phyloP scores from a whole-genome alignment of 257 asterid genomes.

The Solanum boliviense region DNA sequence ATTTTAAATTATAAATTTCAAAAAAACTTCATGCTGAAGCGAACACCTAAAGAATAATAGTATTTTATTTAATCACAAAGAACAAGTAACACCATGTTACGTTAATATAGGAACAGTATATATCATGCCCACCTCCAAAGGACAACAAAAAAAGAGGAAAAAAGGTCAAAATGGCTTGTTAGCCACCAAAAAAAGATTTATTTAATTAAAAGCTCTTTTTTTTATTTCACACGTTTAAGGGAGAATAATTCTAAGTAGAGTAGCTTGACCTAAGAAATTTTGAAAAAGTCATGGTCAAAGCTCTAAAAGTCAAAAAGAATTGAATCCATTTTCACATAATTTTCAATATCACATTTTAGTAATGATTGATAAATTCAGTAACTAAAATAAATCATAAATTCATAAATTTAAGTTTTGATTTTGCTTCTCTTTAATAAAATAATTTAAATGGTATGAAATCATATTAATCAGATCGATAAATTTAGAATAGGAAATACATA shows the following conservation, averaged over 20 bases:
- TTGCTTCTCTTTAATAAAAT: background rate
- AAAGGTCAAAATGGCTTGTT: background rate
- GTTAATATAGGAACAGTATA: background rate
- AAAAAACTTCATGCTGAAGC: background rate
- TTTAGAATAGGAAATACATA: background rate
- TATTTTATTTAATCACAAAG: background rate
- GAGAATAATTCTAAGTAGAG: background rate
- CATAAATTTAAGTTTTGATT: background rate
- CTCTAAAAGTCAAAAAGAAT: background rate
- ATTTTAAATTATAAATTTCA: too few species aligned
- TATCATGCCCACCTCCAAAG: background rate
- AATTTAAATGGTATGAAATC: rapidly evolving
- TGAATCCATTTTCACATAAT: background rate
- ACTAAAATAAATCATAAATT: background rate
- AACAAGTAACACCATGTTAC: background rate
- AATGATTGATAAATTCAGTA: background rate
- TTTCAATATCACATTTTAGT: background rate
- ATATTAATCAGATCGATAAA: background rate
- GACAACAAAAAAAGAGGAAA: background rate
- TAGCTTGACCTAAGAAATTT: background rate
- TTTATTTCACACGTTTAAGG: background rate
- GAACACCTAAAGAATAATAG: background rate
- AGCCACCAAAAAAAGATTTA: background rate
- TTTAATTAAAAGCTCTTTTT: background rate
- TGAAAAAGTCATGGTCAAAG: background rate